Evolutionary conservation across 495 filamentous ascomycete genomes (phyloP).

Genomic region (Podospora conica): DNA sequence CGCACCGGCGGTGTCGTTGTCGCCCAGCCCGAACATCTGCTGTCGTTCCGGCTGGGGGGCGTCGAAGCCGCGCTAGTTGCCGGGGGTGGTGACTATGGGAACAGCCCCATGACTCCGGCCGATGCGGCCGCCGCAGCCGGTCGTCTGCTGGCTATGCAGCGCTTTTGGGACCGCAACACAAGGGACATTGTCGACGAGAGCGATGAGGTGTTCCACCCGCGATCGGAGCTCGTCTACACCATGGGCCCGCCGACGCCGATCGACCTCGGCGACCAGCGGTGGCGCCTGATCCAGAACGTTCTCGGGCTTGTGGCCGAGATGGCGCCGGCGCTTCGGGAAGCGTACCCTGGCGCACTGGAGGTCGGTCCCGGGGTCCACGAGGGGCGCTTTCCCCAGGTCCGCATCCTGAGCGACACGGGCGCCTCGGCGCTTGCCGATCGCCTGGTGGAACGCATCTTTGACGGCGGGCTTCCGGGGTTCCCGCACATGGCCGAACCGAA

Average conservation of each 20-base stretch:
- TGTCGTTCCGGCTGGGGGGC: conserved; percentile 59
- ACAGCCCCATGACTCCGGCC: not conserved
- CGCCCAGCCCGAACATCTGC: conserved; percentile 57
- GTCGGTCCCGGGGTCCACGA: conserved; percentile 21
- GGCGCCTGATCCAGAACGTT: conserved; percentile 50
- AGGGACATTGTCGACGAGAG: conserved; percentile 57
- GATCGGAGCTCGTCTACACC: conserved; percentile 58
- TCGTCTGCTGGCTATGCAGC: conserved; percentile 33
- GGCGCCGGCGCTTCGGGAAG: not conserved
- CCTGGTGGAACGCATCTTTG: not conserved
- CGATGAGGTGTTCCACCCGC: conserved; percentile 53
- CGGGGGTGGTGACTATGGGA: not conserved
- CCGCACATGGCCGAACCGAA: not conserved
- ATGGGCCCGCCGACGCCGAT: conserved; percentile 48
- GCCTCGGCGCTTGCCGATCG: not conserved
- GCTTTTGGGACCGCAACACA: conserved; percentile 32
- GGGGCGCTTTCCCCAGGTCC: not conserved
- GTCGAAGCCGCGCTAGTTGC: conserved; percentile 38
- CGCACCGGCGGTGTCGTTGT: conserved; percentile 45
- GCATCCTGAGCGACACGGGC: not conserved
- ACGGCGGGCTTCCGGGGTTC: not conserved
- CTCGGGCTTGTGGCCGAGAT: conserved; percentile 40
- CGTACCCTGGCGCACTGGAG: conserved; percentile 15
- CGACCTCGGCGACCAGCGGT: conserved; percentile 50
- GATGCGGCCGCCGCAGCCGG: conserved; percentile 18